phyloP scores from a whole-genome alignment of 2,329 filamentous ascomycete genomes.

The Trichophaea hybrida region DNA sequence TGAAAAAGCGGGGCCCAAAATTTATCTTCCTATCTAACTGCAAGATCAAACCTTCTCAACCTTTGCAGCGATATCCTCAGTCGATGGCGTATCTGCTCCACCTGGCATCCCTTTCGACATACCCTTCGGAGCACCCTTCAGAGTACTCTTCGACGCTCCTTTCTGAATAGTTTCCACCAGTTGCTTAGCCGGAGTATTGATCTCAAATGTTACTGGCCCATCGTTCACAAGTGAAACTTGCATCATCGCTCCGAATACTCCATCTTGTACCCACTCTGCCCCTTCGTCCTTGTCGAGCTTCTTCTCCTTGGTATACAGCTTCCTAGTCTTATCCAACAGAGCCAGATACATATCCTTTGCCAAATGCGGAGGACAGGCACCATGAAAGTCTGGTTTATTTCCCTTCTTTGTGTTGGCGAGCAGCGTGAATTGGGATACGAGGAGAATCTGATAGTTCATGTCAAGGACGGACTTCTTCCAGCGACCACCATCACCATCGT shows the following conservation, averaged over 20 bases:
- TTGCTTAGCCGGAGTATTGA: slow-evolving; percentile 2
- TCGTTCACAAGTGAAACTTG: slow-evolving; percentile 88
- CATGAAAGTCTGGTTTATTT: slow-evolving; percentile 82
- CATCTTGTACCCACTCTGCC: slow-evolving; percentile 47
- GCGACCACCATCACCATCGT: slow-evolving; percentile 50
- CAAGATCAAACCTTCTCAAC: neutral
- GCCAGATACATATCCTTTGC: slow-evolving; percentile 56
- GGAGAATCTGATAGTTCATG: slow-evolving; percentile 74
- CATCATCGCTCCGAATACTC: slow-evolving; percentile 99
- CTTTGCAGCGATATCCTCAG: neutral
- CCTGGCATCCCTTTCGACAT: neutral
- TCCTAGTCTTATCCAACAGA: slow-evolving; percentile 14
- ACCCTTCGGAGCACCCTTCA: neutral
- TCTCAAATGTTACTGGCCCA: slow-evolving; percentile 42
- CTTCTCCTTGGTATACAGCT: slow-evolving; percentile 15
- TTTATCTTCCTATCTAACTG: neutral
- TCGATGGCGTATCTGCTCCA: neutral
- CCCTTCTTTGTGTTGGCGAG: slow-evolving; percentile 90
- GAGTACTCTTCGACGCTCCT: neutral
- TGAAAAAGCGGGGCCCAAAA: neutral
- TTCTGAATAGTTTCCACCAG: neutral
- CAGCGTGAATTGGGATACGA: slow-evolving; percentile 94
- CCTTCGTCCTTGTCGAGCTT: slow-evolving; percentile 5
- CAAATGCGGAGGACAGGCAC: slow-evolving; percentile 61
- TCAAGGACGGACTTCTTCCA: slow-evolving; percentile 88